A percentile compares a stretch with the other conserved stretches of the same genome.
These are phyloP conservation scores for Vigna mungo DNA, from an alignment of 306 rosid species.

Conservation along the genomic window DNA sequence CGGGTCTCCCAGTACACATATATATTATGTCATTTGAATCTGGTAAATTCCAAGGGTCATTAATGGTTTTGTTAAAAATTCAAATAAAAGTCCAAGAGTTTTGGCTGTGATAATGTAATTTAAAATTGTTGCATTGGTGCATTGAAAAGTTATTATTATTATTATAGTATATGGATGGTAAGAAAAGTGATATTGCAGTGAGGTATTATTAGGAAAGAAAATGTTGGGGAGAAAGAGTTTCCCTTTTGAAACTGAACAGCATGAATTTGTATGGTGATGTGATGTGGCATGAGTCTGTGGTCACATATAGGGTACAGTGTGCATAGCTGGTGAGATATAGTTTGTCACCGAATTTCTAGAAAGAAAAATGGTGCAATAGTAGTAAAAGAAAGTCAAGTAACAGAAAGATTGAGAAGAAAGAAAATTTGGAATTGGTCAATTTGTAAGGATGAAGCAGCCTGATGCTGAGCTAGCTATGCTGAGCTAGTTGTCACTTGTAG, in stretches of 20 bases:
- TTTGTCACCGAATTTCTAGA: conserved; percentile 43
- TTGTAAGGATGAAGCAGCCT: conserved; percentile 28
- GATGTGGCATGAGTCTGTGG: not conserved
- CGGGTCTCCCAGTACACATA: too few relatives aligned
- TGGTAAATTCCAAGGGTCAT: too few relatives aligned
- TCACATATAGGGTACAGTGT: conserved; percentile 27
- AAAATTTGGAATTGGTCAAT: conserved; percentile 50
- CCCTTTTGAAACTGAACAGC: not conserved
- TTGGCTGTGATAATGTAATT: too few relatives aligned
- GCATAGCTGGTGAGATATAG: not conserved
- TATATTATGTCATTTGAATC: too few relatives aligned
- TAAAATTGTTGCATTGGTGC: too few relatives aligned
- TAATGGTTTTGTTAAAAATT: too few relatives aligned
- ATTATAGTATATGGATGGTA: too few relatives aligned
- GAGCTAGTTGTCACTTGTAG: conserved; percentile 46
- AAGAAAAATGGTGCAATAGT: conserved; percentile 33
- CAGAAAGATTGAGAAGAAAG: conserved; percentile 9
- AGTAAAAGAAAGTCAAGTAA: not conserved
- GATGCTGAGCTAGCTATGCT: conserved; percentile 26
- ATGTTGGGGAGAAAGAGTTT: not conserved
- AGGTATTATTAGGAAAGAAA: not conserved
- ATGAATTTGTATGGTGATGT: not conserved
- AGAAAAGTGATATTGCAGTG: too few relatives aligned
- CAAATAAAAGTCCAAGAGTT: too few relatives aligned
- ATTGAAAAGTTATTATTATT: too few relatives aligned